Evolutionary conservation across 768 basidiomycete genomes (phyloP).

Genomic region (Lentinula aciculospora): DNA sequence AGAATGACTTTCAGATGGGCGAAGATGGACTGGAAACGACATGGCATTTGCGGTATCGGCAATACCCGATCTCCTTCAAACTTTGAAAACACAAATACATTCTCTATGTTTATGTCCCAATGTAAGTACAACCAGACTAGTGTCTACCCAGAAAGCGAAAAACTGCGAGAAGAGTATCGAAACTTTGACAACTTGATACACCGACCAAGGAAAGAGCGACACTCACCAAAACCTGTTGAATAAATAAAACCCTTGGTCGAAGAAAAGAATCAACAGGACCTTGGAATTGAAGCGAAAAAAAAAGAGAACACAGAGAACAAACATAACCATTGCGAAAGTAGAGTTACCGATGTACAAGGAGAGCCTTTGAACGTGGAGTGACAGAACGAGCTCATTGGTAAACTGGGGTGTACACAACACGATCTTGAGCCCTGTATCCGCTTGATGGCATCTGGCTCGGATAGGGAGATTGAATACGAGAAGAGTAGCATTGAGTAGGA

Average conservation of each 20-base stretch:
- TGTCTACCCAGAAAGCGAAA: too few relatives aligned
- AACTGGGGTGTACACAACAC: neutral
- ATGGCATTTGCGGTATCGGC: slow-evolving; percentile 1
- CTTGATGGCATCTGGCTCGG: neutral
- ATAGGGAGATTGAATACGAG: neutral
- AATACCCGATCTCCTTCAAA: neutral
- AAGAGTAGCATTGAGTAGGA: neutral
- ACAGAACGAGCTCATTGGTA: neutral
- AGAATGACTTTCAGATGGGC: slow-evolving; percentile 18
- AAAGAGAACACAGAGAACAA: neutral
- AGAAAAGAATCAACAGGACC: too few relatives aligned
- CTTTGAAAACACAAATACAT: too few relatives aligned
- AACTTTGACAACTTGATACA: too few relatives aligned
- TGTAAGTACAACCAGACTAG: too few relatives aligned
- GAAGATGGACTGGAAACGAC: slow-evolving; percentile 30
- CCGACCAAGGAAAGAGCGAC: too few relatives aligned
- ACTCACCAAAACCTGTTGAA: too few relatives aligned
- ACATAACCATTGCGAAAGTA: neutral
- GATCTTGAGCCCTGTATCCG: slow-evolving; percentile 1
- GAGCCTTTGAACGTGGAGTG: neutral
- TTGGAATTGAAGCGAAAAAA: neutral
- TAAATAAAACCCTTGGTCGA: too few relatives aligned
- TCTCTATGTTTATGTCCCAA: too few relatives aligned
- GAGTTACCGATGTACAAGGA: neutral
- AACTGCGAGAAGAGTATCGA: too few relatives aligned